Conservation (phyloP, 768 basidiomycete species). For the Vararia minispora region DNA sequence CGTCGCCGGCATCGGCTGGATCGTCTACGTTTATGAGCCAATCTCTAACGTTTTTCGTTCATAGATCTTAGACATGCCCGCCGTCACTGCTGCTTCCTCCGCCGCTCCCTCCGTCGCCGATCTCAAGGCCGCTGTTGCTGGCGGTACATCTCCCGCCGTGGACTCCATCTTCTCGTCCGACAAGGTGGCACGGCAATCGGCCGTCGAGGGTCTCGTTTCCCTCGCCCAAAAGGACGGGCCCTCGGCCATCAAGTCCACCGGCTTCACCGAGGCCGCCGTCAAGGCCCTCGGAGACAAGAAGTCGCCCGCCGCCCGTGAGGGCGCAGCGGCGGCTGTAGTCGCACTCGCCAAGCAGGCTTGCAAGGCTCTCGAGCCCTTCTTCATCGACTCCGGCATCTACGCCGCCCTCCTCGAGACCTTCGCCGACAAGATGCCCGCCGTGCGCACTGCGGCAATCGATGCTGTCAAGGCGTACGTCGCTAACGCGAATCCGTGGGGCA, state of each 20-base stretch:
- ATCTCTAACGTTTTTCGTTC: slow-evolving; percentile 8
- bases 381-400: slow-evolving; percentile 81
- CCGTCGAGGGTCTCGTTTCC: slow-evolving; percentile 59
- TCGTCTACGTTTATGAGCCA: not conserved
- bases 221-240: slow-evolving; percentile 80
- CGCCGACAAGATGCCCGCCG: slow-evolving; percentile 89
- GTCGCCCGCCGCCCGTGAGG: slow-evolving; percentile 84
- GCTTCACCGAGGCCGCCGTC: slow-evolving; percentile 61
- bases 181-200: slow-evolving; percentile 68
- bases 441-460: slow-evolving; percentile 74
- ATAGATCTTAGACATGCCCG: slow-evolving; percentile 66
- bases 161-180: slow-evolving; percentile 74
- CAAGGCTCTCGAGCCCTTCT: slow-evolving; percentile 79
- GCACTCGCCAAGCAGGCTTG: slow-evolving; percentile 48
- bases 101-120: slow-evolving; percentile 53
- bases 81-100: slow-evolving; percentile 55
- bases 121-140: slow-evolving; percentile 46
- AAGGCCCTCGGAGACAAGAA: slow-evolving; percentile 95
- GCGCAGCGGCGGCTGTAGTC: slow-evolving; percentile 63
- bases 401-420: slow-evolving; percentile 81
- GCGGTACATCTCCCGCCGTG: slow-evolving; percentile 40
- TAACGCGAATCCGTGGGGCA: slow-evolving; percentile 83
- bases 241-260: slow-evolving; percentile 55
- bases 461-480: slow-evolving; percentile 69
- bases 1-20: too few species aligned